phyloP scores from a whole-genome alignment of 495 filamentous ascomycete species.

The Xylaria telfairii region DNA sequence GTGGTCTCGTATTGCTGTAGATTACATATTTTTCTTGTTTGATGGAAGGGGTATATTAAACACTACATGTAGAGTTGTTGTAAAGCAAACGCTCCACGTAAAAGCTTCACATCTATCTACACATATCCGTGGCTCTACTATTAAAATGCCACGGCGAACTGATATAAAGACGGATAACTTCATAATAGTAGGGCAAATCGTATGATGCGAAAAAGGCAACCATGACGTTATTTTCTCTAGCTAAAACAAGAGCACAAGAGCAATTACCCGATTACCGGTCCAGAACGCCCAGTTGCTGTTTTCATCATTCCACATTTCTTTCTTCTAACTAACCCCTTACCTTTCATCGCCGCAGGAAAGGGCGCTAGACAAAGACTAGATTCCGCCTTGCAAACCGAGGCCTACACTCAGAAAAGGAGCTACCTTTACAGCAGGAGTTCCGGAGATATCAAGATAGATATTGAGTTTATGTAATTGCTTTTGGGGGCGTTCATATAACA shows the following conservation, averaged over 20 bases:
- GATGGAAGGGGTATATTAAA: too few relatives aligned
- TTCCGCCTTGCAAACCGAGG: not conserved
- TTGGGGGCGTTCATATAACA: not conserved
- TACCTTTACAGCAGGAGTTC: not conserved
- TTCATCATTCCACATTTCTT: not conserved
- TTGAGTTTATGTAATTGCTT: not conserved
- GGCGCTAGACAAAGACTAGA: not conserved
- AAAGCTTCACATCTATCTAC: not conserved
- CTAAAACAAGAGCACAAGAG: conserved; percentile 1
- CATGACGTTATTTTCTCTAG: not conserved
- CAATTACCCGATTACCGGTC: not conserved
- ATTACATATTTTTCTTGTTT: too few relatives aligned
- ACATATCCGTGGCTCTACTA: not conserved
- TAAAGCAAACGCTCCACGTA: not conserved
- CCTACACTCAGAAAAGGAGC: not conserved
- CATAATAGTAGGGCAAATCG: not conserved
- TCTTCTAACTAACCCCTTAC: not conserved
- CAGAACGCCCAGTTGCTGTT: conserved; percentile 12
- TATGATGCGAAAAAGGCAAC: not conserved
- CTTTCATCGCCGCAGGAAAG: not conserved
- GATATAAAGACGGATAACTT: not conserved
- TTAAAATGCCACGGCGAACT: not conserved
- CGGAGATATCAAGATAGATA: not conserved
- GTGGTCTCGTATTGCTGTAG: too few relatives aligned
- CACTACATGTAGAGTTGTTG: too few relatives aligned